These are phyloP conservation scores for Voacanga thouarsii DNA, from an alignment of 257 asterid species.

Conservation along the genomic window DNA sequence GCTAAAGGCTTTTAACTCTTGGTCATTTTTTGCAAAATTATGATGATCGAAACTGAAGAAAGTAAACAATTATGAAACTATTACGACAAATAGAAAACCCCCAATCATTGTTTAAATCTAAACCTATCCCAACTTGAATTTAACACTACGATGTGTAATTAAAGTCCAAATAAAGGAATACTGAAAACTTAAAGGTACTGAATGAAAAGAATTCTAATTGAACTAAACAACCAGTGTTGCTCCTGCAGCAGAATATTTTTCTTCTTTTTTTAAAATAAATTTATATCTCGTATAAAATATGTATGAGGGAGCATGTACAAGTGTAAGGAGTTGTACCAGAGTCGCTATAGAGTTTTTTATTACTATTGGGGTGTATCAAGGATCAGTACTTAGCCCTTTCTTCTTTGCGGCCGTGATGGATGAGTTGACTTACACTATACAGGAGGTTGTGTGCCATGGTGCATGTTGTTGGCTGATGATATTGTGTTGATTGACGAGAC, in stretches of 20 bases:
- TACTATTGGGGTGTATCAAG: no score
- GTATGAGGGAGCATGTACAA: no score
- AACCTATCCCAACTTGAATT: no score
- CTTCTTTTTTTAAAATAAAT: not conserved
- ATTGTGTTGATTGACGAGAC: no score
- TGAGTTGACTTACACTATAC: no score
- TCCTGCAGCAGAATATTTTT: not conserved
- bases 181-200: not conserved
- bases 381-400: no score
- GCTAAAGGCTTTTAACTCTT: not conserved
- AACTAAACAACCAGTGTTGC: not conserved
- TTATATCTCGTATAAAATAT: not conserved
- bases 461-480: no score
- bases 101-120: not conserved
- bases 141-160: not conserved
- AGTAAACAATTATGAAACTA: no score
- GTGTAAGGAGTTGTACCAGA: no score
- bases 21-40: not conserved
- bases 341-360: no score
- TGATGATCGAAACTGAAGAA: not conserved
- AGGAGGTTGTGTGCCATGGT: no score
- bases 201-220: not conserved
- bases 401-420: no score
- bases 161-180: not conserved
- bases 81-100: not conserved